Base-by-base conservation (phyloP, 208 protist species). In the Acanthamoeba castellanii region DNA sequence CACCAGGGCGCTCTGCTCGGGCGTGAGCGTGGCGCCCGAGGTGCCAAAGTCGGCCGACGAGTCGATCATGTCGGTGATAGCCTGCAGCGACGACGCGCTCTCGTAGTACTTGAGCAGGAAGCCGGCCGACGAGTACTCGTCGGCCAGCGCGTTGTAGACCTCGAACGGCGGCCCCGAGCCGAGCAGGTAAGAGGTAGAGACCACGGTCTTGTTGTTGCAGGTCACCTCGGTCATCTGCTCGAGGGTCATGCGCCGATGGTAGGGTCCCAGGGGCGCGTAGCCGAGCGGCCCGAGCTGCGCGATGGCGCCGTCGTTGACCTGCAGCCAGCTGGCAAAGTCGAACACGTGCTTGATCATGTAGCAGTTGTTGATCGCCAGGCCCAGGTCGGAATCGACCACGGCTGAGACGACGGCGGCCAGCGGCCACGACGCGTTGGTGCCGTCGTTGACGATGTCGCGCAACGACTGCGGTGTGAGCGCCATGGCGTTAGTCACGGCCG, bases 41-140 rank as follows among this genome's bases (percentile, higher is more conserved):
- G 70, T 50, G 70, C 70, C 70, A 81, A 81, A 81, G 70, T 81
- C 70, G 30, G 37, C 37, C 1, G 70, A 81, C 8, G 34, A 50
- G 70, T 81, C 70, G 34, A 81, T 34, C 34, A 81, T 50, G 34
- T 81, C 34, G 14, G 20, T 20, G 70, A 81, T 81, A 34, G 70
- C 70, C 70, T 50, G 34, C 6, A 81, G 70, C 70, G 70, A 81
- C 13, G 34, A 50, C 13, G 70, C 1, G 70, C 30, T 68, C 25
- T 68, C 30, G 70, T 81, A 81, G 32, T 81, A 81, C 70, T 81
- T 81, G 70, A 81, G 70, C 70, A 50, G 30, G 22, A 81, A 81
- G 16, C 70, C 70, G 34, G 70, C 30, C 70, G 70, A 50, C 6
- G 30, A 34, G 70, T 81, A 81, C 34, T 81, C 70, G 34, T 34